Conservation (phyloP, 2,329 filamentous ascomycete species). For the Penicillium thymicola region DNA sequence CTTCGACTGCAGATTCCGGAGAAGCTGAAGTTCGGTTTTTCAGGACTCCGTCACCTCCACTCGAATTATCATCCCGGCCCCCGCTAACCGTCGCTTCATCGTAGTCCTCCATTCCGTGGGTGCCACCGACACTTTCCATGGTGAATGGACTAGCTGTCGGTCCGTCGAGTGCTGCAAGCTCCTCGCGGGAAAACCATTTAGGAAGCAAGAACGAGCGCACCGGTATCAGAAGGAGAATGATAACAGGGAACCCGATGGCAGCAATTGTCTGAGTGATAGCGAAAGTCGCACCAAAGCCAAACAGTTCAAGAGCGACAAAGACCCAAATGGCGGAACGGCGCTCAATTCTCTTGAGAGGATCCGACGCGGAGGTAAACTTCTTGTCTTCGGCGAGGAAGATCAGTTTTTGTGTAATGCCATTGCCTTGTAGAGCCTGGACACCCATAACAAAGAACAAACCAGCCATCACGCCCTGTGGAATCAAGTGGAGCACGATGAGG, state of each 20-base stretch:
- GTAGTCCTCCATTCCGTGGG: constrained; percentile 48
- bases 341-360: constrained; percentile 60
- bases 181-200: constrained; percentile 56
- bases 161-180: constrained; percentile 64
- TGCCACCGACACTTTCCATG: constrained; percentile 71
- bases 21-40: constrained; percentile 17
- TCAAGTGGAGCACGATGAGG: constrained; percentile 69
- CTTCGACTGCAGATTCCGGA: constrained; percentile 34
- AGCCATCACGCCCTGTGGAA: constrained; percentile 75
- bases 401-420: constrained; percentile 73
- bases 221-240: constrained; percentile 68
- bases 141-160: constrained; percentile 72
- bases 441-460: constrained; percentile 86
- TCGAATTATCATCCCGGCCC: constrained; percentile 6
- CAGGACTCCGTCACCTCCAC: constrained; percentile 19
- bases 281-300: constrained; percentile 73
- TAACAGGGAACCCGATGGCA: constrained; percentile 74
- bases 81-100: constrained; percentile 7
- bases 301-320: constrained; percentile 66
- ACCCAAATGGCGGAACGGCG: constrained; percentile 66
- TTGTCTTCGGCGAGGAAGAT: constrained; percentile 66
- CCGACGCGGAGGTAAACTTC: constrained; percentile 54
- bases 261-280: constrained; percentile 81
- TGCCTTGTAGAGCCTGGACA: constrained; percentile 69
- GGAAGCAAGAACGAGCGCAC: constrained; percentile 63